phyloP scores from a whole-genome alignment of 2,329 filamentous ascomycete genomes.

The Diaporthe vaccinii region DNA sequence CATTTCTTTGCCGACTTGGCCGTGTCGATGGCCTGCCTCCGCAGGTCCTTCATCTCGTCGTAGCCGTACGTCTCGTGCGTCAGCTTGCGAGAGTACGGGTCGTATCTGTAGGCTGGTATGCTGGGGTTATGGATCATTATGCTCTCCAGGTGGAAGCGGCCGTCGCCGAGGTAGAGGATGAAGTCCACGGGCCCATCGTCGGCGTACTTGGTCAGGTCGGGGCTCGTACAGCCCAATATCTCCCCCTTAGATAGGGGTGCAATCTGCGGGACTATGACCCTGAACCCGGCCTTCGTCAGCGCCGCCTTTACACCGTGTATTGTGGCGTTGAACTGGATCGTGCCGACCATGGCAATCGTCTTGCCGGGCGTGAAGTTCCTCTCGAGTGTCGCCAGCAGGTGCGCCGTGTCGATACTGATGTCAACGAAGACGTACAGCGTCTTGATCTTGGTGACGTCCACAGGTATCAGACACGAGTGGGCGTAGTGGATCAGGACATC shows the following conservation, averaged over 20 bases:
- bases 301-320: constrained; percentile 86
- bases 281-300: constrained; percentile 87
- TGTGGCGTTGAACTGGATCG: constrained; percentile 98
- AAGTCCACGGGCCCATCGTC: constrained; percentile 70
- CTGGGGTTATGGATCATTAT: constrained; percentile 98
- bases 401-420: constrained; percentile 92
- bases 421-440: constrained; percentile 98
- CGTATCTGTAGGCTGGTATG: constrained; percentile 94
- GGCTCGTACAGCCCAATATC: constrained; percentile 97
- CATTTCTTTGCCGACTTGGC: constrained; percentile 87
- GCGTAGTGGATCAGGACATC: constrained; percentile 97
- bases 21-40: constrained; percentile 80
- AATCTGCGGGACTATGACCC: constrained; percentile 90
- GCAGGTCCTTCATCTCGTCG: constrained; percentile 87
- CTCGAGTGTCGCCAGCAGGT: constrained; percentile 87
- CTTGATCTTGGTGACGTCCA: constrained; percentile 96
- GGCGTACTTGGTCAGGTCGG: constrained; percentile 56
- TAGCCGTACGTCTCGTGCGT: constrained; percentile 95
- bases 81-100: constrained; percentile 92
- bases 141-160: constrained; percentile 95
- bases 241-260: constrained; percentile 93
- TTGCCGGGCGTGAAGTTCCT: constrained; percentile 89
- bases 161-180: constrained; percentile 91
- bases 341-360: constrained; percentile 92
- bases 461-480: constrained; percentile 95